Base-by-base conservation (phyloP, 768 basidiomycete species). In the Podaxis rugospora region DNA sequence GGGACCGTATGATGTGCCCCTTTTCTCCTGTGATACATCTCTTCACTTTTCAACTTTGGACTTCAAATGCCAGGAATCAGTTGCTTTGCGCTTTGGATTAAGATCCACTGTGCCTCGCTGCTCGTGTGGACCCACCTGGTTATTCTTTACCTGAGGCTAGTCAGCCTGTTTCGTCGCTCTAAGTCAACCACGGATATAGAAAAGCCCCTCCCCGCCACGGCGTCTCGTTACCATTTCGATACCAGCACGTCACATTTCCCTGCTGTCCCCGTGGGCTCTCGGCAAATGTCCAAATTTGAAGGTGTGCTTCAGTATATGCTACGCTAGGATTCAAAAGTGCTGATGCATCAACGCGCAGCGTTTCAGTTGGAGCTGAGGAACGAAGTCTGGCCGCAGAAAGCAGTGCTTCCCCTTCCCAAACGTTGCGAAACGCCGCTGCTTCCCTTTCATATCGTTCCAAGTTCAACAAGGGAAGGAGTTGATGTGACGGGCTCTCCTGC, bases 391-490 rank as follows among this genome's bases (percentile, higher is more conserved):
- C 14, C 44, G 21, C 59, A 60, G n/a, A 53, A 28, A 27, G 23
- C 25, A 3, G 49, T 18, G 7, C 50, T 44, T 36, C 25, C 14
- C 5, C 16, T n/a, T 27, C 57, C 49, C 23, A 40, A 59, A 37
- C 59, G 59, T 46, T 60, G 59, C 36, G 32, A 40, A 13, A 60
- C 51, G 16, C 59, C 59, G 5, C 36, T 60, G 25, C 42, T 60
- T n/a, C 59, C 59, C 4, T 53, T 60, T 37, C 59, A 60, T 46
- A 7, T 14, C 5, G 39, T 60, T 46, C 59, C 59, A 13, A 32
- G 42, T 36, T 23, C 40, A 6, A 14, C 14, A 9, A 25, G 11
- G 5, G 40, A 46, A 6, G 51, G 46, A 11, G 59, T n/a, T 10
- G 27, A 42, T 1, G 32, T 7, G 51, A 9, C 16, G 27, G 16